A percentile compares a stretch with the other conserved stretches of the same genome.
These are phyloP conservation scores for Maudiozyma humilis DNA, from an alignment of 1,139 yeast species.

Conservation along the genomic window DNA sequence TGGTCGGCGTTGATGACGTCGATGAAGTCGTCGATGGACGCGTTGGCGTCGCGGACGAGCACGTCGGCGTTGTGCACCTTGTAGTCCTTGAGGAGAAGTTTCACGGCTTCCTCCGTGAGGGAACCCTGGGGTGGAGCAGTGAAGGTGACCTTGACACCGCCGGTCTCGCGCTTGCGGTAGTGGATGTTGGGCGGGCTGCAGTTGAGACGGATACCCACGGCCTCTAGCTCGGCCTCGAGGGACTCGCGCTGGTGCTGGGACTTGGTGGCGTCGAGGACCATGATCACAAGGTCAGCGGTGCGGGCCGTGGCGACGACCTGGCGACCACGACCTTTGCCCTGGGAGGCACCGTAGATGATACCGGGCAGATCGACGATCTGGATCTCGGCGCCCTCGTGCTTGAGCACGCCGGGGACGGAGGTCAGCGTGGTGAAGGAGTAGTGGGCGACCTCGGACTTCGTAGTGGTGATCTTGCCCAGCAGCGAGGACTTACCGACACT, in stretches of 20 bases:
- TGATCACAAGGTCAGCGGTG: slow-evolving; percentile 84
- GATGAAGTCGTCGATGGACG: slow-evolving; percentile 87
- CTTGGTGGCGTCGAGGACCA: slow-evolving; percentile 94
- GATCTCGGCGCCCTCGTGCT: slow-evolving; percentile 92
- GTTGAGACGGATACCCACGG: slow-evolving; percentile 87
- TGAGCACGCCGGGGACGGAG: slow-evolving; percentile 90
- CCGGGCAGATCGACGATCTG: slow-evolving; percentile 97
- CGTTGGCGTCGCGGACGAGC: slow-evolving; percentile 76
- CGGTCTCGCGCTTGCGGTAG: slow-evolving; percentile 72
- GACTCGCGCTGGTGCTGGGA: slow-evolving; percentile 81
- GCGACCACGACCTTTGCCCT: slow-evolving; percentile 95
- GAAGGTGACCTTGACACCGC: slow-evolving; percentile 80
- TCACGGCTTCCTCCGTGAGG: slow-evolving; percentile 72
- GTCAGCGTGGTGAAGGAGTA: slow-evolving; percentile 95
- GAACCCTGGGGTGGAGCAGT: slow-evolving; percentile 68
- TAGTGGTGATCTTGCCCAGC: slow-evolving; percentile 77
- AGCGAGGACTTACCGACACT: slow-evolving; percentile 95
- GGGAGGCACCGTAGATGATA: slow-evolving; percentile 92
- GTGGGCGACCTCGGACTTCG: slow-evolving; percentile 89
- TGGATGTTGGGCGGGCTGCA: slow-evolving; percentile 74
- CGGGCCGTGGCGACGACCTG: slow-evolving; percentile 95
- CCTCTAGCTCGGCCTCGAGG: slow-evolving; percentile 80
- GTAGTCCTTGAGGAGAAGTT: slow-evolving; percentile 65
- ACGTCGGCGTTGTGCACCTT: slow-evolving; percentile 92
- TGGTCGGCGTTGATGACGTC: slow-evolving; percentile 84